Evolutionary conservation across 345 rosid species (phyloP), one percentile per base, ranked within the genome.

Genomic region (Dimocarpus longan): DNA sequence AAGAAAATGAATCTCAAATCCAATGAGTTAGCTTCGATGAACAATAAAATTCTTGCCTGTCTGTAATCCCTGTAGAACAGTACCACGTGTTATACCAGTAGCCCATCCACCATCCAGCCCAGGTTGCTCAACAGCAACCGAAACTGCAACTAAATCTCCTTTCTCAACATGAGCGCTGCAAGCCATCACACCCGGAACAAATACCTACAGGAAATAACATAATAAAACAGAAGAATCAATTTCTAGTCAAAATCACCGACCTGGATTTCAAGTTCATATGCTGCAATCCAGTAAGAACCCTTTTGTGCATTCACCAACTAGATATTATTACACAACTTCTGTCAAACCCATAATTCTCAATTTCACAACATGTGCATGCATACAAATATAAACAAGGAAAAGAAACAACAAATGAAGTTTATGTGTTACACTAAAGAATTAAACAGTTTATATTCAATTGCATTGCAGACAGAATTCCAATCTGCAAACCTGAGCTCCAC

Each of bases 111-210:
- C 93, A 80, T 89, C 91, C 75, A 86, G 76, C 78, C 78, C 75
- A 26, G 91, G 90, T 75, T 91, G 97, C 89, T 96, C 99, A 52
- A 90, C 74, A 32, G 95, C 97, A 85, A 91, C 99, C 76, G 98
- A 94, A 85, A 96, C 98, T 74, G 99, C 98, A 85, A 96, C 97
- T 37, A 43, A 68, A 79, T 94, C 98, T 74, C 99, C 99, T 88
- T 88, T 87, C 88, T 96, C 99, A 21, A 94, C 99, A 91, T 89
- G 98, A 62, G 98, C 90, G 82, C 97, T 94, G 82, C 99, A 94
- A 74, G 98, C 99, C 93, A 93, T 73, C 62, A 91, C 94, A 86
- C 99, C 99, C 67, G 99, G 99, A 73, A 96, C 98, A 86, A 83
- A 96, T 37, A 93, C 92, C 99, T 96, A 87, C 78, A 86, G 78